Conservation (phyloP, 768 basidiomycete species). For the Boletus bicolor region DNA sequence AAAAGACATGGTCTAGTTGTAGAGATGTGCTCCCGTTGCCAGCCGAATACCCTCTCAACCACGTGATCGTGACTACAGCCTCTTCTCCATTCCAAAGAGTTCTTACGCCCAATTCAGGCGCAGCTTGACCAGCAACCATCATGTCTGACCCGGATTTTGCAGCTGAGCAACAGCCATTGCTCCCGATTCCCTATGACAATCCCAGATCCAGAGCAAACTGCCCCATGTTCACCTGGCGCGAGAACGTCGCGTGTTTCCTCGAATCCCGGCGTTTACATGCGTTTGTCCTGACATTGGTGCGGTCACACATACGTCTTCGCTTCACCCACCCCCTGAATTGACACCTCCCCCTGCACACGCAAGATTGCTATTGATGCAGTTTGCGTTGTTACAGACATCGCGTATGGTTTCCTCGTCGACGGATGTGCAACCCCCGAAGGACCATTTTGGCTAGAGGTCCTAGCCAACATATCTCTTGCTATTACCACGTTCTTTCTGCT, state of each 20-base stretch:
- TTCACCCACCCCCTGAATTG: conserved; percentile 13
- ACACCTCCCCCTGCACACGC: neutral
- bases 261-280: conserved; percentile 55
- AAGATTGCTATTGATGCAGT: conserved; percentile 62
- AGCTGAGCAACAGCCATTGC: conserved; percentile 50
- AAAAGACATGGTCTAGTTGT: conserved; percentile 4
- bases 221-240: conserved; percentile 25
- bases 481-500: conserved; percentile 73
- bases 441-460: conserved; percentile 61
- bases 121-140: conserved; percentile 1
- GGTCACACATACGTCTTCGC: conserved; percentile 29
- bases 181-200: conserved; percentile 30
- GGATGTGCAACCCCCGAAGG: conserved; percentile 44
- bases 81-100: neutral
- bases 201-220: conserved; percentile 4
- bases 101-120: neutral
- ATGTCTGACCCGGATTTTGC: conserved; percentile 26
- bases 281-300: conserved; percentile 54
- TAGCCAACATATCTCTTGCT: conserved; percentile 57
- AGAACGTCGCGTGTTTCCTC: conserved; percentile 43
- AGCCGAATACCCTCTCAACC: neutral
- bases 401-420: conserved; percentile 60
- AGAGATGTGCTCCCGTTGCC: neutral
- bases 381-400: conserved; percentile 72
- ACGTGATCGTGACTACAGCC: conserved; percentile 12